Base-by-base conservation (phyloP, 208 protist genomes). In the Naegleria fowleri region DNA sequence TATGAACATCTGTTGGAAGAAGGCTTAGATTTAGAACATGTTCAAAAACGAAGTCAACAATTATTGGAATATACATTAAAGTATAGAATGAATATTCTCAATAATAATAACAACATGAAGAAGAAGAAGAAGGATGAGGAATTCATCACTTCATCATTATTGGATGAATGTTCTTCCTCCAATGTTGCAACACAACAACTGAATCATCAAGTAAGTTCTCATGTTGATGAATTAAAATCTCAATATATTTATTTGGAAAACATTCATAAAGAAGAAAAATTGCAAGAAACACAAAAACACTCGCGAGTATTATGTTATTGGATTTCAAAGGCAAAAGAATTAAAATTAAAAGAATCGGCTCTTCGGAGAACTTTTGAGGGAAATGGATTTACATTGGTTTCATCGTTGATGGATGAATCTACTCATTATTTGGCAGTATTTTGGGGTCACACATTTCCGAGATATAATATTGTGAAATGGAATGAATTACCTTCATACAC, bases 281-380 rank as follows among this genome's bases (percentile, higher is more conserved):
- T 22, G 55, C 6, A 67, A 67, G 19, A 67, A 67, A 15, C 11
- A 67, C 55, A 4, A 67, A 67, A 4, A 15, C 55, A 48, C 1
- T 7, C 5, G 1, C 43, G 43, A 9, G 5, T 9, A 48, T 48
- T 48, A 48, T 67, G 22, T 67, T 67, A 29, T 67, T 67, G 55
- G 55, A 67, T 67, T 29, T 67, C 55, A 67, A 67, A 29, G 55
- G 55, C 67, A 36, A 79, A 79, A 33, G 67, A 79, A 79, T 36
- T 79, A 36, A 79, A 79, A 33, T 79, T 36, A 36, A 25, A 15
- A 85, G 38, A 5, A 40, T 43, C 85, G 1, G 85, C 55, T 9
- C 85, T 88, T 38, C 19, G 85, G 38, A 48, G 41, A 58, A 88
- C 85, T 0, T 88, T 88, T 58, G 85, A 88, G 58, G 85, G 55